Conservation (phyloP, 1,139 yeast genomes). For the Geotrichum australiense region DNA sequence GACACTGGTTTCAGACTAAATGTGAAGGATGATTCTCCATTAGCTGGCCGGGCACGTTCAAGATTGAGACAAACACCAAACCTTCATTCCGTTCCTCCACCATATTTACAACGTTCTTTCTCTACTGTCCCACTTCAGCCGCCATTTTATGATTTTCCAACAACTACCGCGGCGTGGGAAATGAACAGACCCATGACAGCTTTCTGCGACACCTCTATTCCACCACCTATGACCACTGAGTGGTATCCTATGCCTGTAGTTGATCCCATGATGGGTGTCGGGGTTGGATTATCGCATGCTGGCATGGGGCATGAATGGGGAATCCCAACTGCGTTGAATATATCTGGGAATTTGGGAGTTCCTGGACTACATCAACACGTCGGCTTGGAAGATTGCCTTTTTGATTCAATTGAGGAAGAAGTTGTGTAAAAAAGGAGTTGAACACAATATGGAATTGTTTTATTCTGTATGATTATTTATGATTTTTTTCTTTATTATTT, state of each 20-base stretch:
- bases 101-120: conserved; percentile 1
- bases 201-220: conserved; percentile 13
- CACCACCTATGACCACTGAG: background rate
- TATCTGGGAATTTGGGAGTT: background rate
- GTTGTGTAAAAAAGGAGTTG: too few species aligned
- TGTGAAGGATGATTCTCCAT: conserved; percentile 7
- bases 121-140: conserved; percentile 8
- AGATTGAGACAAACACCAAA: conserved; percentile 1
- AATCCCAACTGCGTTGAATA: background rate
- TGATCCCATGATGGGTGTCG: conserved; percentile 8
- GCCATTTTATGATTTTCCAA: background rate
- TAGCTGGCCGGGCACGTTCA: conserved; percentile 13
- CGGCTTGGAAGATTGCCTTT: conserved; percentile 7
- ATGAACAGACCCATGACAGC: conserved; percentile 16
- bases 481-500: conserved; percentile 1
- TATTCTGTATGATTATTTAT: background rate
- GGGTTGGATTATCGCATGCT: background rate
- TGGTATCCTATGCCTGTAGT: conserved; percentile 14
- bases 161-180: conserved; percentile 11
- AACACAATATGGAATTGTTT: background rate
- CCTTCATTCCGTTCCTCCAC: background rate
- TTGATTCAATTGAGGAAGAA: conserved; percentile 14
- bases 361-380: background rate
- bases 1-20: conserved; percentile 8
- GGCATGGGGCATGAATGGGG: conserved; percentile 2